These are phyloP conservation scores for Apiosordaria backusii DNA, from an alignment of 495 filamentous ascomycete genomes.

Conservation along the genomic window DNA sequence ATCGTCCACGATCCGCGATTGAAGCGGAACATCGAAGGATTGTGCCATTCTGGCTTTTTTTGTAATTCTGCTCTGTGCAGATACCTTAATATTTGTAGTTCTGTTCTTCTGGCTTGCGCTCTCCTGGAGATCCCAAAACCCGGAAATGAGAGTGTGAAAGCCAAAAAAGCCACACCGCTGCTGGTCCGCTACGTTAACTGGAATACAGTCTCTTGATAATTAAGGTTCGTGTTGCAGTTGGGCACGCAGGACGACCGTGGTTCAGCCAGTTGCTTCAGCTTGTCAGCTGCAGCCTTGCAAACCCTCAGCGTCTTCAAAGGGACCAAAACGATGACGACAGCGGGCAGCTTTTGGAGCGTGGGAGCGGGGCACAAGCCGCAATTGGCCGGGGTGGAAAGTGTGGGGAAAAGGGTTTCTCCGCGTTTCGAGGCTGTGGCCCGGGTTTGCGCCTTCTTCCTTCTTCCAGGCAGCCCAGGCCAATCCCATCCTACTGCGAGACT, in stretches of 20 bases:
- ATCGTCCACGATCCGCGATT: slow-evolving; percentile 62
- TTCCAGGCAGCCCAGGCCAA: neutral
- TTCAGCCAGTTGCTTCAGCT: neutral
- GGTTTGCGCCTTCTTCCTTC: neutral
- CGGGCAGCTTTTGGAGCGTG: slow-evolving; percentile 1
- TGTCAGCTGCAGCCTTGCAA: slow-evolving; percentile 3
- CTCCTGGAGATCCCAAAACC: neutral
- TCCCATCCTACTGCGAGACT: neutral
- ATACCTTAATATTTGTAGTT: neutral
- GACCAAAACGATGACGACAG: slow-evolving; percentile 24
- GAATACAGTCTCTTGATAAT: neutral
- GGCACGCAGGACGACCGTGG: neutral
- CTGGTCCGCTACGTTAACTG: neutral
- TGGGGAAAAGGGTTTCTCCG: slow-evolving; percentile 9
- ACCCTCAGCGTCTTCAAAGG: neutral
- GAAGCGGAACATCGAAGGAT: slow-evolving; percentile 27
- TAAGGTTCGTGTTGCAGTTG: neutral
- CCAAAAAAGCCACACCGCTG: neutral
- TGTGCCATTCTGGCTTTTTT: slow-evolving; percentile 3
- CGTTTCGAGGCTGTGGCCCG: neutral
- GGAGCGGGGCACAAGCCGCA: neutral
- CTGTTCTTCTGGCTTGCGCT: neutral
- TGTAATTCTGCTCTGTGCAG: neutral
- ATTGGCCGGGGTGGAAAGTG: neutral
- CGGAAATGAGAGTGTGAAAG: neutral